These are phyloP conservation scores for Blastomyces emzantsi DNA, from an alignment of 2,329 filamentous ascomycete genomes.

Conservation along the genomic window DNA sequence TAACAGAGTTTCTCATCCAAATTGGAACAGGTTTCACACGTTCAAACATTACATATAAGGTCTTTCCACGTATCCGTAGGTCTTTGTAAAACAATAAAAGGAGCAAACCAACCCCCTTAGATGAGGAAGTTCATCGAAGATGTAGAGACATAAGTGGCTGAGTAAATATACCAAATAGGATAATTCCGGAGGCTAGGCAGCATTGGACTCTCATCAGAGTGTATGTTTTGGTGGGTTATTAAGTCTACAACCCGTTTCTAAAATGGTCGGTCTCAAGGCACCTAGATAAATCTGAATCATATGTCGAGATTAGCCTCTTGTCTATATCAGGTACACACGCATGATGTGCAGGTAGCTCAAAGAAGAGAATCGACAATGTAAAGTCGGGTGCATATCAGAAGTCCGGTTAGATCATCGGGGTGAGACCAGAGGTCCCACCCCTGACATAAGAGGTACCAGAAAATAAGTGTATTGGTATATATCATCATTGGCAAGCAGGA, in stretches of 20 bases:
- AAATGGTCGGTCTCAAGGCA: neutral
- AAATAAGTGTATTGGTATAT: slow-evolving; percentile 47
- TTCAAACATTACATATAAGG: neutral
- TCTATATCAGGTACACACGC: neutral
- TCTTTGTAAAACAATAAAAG: neutral
- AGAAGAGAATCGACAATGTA: neutral
- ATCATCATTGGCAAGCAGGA: slow-evolving; percentile 53
- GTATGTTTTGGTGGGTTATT: neutral
- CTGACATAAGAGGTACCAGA: slow-evolving; percentile 97
- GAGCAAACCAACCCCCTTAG: neutral
- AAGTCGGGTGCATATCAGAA: slow-evolving; percentile 50
- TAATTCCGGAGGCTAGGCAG: neutral
- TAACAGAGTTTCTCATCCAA: neutral
- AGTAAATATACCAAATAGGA: neutral
- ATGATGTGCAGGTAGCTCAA: neutral
- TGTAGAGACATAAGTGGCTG: neutral
- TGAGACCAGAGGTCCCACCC: slow-evolving; percentile 35
- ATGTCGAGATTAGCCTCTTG: neutral
- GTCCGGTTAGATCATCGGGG: slow-evolving; percentile 68
- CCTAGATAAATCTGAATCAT: neutral
- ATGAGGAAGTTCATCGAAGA: neutral
- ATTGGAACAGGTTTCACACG: neutral
- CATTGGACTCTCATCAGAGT: neutral
- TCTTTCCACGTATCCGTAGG: neutral
- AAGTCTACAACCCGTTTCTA: neutral